Percentiles rank a stretch among this genome's conserved stretches.
phyloP scores from a whole-genome alignment of 176 grass and related monocot genomes.

The Cenchrus purpureus region DNA sequence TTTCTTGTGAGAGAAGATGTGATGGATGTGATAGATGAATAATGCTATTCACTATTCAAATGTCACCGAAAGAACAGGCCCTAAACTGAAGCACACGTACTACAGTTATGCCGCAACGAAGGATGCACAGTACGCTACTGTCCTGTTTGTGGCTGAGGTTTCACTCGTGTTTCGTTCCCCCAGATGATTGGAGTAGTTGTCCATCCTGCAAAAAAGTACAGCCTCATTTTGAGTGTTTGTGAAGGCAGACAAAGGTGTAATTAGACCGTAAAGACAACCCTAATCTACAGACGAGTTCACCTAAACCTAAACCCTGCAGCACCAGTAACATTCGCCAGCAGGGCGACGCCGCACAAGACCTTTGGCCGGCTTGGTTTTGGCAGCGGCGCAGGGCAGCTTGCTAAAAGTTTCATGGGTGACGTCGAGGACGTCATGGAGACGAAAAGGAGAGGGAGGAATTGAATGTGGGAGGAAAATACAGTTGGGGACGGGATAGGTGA shows the following conservation, averaged over 20 bases:
- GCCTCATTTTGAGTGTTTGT: not conserved
- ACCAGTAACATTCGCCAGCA: not conserved
- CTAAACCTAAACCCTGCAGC: not conserved
- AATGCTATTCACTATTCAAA: no score
- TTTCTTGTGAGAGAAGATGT: no score
- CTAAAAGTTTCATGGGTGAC: not conserved
- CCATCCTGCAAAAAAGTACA: not conserved
- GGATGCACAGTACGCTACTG: no score
- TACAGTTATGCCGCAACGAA: not conserved
- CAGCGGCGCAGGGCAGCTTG: not conserved
- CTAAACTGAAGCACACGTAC: not conserved
- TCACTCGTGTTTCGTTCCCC: no score
- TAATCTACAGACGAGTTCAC: not conserved
- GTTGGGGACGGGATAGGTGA: constrained; percentile 34
- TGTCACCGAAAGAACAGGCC: no score
- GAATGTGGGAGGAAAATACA: constrained; percentile 49
- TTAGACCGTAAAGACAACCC: no score
- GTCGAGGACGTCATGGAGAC: not conserved
- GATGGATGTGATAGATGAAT: no score
- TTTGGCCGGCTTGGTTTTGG: constrained; percentile 3
- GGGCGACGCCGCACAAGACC: not conserved
- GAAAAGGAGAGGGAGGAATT: not conserved
- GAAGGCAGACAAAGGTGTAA: not conserved
- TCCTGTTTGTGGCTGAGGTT: not conserved
- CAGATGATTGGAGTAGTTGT: not conserved